Percentiles rank a stretch among this genome's conserved stretches.
These are phyloP conservation scores for Cetradonia linearis DNA, from an alignment of 495 filamentous ascomycete species.

Conservation along the genomic window DNA sequence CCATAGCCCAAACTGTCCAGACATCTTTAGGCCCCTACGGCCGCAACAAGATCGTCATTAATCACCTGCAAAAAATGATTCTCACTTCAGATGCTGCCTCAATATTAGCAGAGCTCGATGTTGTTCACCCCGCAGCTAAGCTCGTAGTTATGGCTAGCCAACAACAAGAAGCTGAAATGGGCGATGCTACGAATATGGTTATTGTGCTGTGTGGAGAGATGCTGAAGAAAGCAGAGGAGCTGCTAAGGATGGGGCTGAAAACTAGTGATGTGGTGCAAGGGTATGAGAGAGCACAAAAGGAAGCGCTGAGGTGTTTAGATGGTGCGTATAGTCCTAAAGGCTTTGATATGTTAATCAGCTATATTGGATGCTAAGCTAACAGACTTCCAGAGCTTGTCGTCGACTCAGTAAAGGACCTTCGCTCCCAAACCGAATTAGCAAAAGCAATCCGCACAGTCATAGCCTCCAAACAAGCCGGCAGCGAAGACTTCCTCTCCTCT, in stretches of 20 bases:
- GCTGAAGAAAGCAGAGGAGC: conserved; percentile 91
- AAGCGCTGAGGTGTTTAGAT: conserved; percentile 74
- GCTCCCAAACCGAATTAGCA: conserved; percentile 67
- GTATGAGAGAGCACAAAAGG: conserved; percentile 87
- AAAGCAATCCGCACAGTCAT: conserved; percentile 95
- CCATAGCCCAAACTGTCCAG: conserved; percentile 90
- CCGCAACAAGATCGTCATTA: conserved; percentile 99
- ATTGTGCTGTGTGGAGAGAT: conserved; percentile 94
- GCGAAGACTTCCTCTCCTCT: conserved; percentile 73
- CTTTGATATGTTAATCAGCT: too few species aligned
- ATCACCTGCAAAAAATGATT: conserved; percentile 99
- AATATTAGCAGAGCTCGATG: conserved; percentile 93
- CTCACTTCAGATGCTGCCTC: conserved; percentile 96
- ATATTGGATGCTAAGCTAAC: not conserved
- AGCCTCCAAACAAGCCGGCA: conserved; percentile 91
- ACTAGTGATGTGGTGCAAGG: conserved; percentile 91
- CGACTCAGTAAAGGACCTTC: conserved; percentile 79
- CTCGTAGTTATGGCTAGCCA: conserved; percentile 98
- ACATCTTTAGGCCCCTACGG: conserved; percentile 95
- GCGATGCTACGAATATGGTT: conserved; percentile 95
- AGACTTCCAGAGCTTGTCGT: conserved; percentile 60
- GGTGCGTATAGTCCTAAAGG: conserved; percentile 35
- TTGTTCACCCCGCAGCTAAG: conserved; percentile 97
- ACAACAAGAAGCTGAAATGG: conserved; percentile 98
- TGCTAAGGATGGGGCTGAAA: conserved; percentile 91